phyloP scores from a whole-genome alignment of 768 basidiomycete genomes.

The Cubamyces sp. region DNA sequence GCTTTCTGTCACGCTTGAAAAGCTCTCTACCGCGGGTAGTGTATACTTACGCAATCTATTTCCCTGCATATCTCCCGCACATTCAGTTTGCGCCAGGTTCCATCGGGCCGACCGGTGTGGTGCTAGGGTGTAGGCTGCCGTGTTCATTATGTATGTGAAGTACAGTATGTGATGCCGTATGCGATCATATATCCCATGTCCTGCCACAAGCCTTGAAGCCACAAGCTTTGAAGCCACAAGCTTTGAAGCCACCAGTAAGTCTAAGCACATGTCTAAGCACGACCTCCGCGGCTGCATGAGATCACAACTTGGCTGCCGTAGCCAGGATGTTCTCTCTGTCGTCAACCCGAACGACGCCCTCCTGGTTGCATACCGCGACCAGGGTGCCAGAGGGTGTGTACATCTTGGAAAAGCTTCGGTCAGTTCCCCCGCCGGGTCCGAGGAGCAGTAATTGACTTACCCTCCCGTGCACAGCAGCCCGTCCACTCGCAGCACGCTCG shows the following conservation, averaged over 20 bases:
- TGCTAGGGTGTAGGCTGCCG: not conserved
- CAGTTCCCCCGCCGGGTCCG: not conserved
- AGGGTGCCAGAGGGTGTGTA: slow-evolving; percentile 69
- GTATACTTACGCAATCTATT: slow-evolving; percentile 28
- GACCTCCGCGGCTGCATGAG: too few relatives aligned
- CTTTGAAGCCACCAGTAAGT: too few relatives aligned
- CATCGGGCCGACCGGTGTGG: not conserved
- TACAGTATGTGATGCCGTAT: slow-evolving; percentile 11
- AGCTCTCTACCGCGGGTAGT: slow-evolving; percentile 27
- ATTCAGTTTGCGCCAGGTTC: slow-evolving; percentile 1
- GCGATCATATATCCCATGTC: not conserved
- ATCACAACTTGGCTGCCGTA: slow-evolving; percentile 42
- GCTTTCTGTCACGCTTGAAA: slow-evolving; percentile 27
- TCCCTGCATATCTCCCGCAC: slow-evolving; percentile 19
- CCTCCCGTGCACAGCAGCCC: slow-evolving; percentile 71
- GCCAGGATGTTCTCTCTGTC: slow-evolving; percentile 26
- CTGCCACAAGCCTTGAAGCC: too few relatives aligned
- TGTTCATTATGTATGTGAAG: slow-evolving; percentile 9
- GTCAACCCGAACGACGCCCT: slow-evolving; percentile 70
- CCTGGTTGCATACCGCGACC: slow-evolving; percentile 79
- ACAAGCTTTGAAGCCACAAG: too few relatives aligned
- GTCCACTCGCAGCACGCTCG: slow-evolving; percentile 65
- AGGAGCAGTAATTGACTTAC: slow-evolving; percentile 44
- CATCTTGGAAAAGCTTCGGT: slow-evolving; percentile 46
- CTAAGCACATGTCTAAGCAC: too few relatives aligned